Base-by-base conservation (phyloP, 2,329 filamentous ascomycete genomes). In the Penicillium griseofulvum region DNA sequence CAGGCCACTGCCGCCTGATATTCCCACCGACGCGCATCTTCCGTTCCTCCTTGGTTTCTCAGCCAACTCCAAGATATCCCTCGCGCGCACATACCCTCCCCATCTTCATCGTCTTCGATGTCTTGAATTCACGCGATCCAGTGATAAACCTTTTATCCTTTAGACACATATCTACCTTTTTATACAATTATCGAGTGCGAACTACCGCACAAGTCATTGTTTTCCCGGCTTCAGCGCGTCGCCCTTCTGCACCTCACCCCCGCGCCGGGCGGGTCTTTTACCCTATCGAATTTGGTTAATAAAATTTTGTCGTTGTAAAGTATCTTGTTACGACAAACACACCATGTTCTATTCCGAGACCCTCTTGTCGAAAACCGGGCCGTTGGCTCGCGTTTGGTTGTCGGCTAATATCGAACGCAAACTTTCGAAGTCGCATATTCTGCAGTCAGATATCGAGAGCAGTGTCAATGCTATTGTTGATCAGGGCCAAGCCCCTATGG, bases 371-470 rank as follows among this genome's bases (percentile, higher is more conserved):
- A 96, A 96, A 87, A 96, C 91, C 67, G 94, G 94, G 80, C 93
- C 94, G 70, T 79, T 99, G 81, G 94, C 94, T 77, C 90, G 91
- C 71, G 92, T 97, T 78, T 99, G 94, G 94, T 85, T 97, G 59
- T 96, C 94, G 31, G 91, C 94, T 79, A 99, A 97, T 76, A 83
- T 97, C 62, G 94, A 97, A 83, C 91, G 93, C 81, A 99, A 97
- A 80, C 86, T 99, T 57, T 96, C 92, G 65, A 99, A 99, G 78
- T 91, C 91, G 61, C 91, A 97, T 69, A 94, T 97, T 64, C 75
- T 99, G 61, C 91, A 96, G 72, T 93, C 92, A 56, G 95, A 96
- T 77, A 89, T 99, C 65, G 89, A 93, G 68, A 90, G 91, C 78
- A 96, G 92, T 75, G 92, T 99, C 62, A 89, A 91, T 74, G 91